Conservation (phyloP, 345 rosid genomes). For the Arabidopsis thaliana region DNA sequence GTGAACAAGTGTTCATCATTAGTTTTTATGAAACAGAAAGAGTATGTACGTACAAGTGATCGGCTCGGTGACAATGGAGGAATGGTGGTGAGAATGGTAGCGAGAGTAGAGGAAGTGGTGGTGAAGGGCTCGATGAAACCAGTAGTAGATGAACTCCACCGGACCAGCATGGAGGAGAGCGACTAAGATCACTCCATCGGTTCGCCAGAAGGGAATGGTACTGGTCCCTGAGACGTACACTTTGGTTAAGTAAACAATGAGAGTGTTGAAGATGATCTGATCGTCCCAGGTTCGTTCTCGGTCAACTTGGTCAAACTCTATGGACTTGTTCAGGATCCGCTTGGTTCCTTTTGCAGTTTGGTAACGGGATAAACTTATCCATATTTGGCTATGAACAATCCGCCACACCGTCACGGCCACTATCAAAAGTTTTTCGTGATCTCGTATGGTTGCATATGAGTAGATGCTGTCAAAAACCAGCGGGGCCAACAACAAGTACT, state of each 20-base stretch:
- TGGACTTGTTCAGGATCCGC: slow-evolving; percentile 55
- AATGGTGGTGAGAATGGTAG: slow-evolving; percentile 85
- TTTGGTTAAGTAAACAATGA: slow-evolving; percentile 31
- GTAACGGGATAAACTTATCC: slow-evolving; percentile 59
- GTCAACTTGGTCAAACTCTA: slow-evolving; percentile 72
- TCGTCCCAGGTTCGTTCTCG: slow-evolving; percentile 71
- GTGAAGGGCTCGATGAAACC: slow-evolving; percentile 79
- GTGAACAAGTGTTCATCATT: too few species aligned
- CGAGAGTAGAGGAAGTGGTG: slow-evolving; percentile 77
- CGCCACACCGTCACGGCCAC: slow-evolving; percentile 47
- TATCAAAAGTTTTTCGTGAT: slow-evolving; percentile 46
- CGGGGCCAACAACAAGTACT: slow-evolving; percentile 61
- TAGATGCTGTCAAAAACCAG: slow-evolving; percentile 53
- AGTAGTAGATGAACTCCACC: slow-evolving; percentile 75
- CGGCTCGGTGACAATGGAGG: slow-evolving; percentile 75
- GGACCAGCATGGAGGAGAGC: slow-evolving; percentile 61
- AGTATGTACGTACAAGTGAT: slow-evolving; percentile 51
- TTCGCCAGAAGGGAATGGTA: slow-evolving; percentile 60
- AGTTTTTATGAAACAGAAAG: neutral
- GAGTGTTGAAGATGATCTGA: slow-evolving; percentile 50
- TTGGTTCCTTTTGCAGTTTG: slow-evolving; percentile 57
- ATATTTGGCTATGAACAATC: slow-evolving; percentile 58
- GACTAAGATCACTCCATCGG: slow-evolving; percentile 53
- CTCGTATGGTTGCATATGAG: slow-evolving; percentile 30
- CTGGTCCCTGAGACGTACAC: slow-evolving; percentile 24